Conservation (phyloP, 2,329 filamentous ascomycete genomes). For the Leptographium lundbergii region DNA sequence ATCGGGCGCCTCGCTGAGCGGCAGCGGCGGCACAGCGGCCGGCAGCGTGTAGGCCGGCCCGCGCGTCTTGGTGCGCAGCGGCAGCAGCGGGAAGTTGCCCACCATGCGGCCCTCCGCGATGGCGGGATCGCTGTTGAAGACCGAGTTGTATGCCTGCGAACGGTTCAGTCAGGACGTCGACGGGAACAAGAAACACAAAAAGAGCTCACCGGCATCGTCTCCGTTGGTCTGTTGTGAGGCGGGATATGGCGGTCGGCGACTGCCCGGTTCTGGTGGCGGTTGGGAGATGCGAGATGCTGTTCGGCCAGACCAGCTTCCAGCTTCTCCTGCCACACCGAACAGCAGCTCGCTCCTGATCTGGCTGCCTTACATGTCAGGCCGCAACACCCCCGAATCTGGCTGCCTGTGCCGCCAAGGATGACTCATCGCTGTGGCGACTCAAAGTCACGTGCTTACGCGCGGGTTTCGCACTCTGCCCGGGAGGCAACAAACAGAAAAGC, state of each 20-base stretch:
- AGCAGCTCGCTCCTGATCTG: too few relatives aligned
- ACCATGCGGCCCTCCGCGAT: constrained; percentile 40
- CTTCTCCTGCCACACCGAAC: too few relatives aligned
- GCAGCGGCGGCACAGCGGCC: constrained; percentile 46
- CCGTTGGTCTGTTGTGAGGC: too few relatives aligned
- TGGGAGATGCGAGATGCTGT: too few relatives aligned
- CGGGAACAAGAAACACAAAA: background rate
- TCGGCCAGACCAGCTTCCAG: too few relatives aligned
- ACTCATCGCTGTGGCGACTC: background rate
- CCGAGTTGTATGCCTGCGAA: constrained; percentile 83
- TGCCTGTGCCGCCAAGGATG: background rate
- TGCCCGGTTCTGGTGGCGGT: too few relatives aligned
- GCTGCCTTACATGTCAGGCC: background rate
- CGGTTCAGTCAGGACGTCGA: background rate
- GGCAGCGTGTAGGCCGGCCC: constrained; percentile 86
- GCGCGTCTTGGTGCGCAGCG: constrained; percentile 85
- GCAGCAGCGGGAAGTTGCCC: constrained; percentile 91
- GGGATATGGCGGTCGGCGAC: too few relatives aligned
- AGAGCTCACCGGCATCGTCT: too few relatives aligned
- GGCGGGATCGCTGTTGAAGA: constrained; percentile 73
- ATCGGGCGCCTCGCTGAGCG: constrained; percentile 54
- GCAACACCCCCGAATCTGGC: background rate
- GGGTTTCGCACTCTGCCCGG: constrained; percentile 2
- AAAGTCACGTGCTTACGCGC: constrained; percentile 6
- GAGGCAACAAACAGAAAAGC: background rate